phyloP scores from a whole-genome alignment of 768 basidiomycete species.

The Kwoniella dejecticola region DNA sequence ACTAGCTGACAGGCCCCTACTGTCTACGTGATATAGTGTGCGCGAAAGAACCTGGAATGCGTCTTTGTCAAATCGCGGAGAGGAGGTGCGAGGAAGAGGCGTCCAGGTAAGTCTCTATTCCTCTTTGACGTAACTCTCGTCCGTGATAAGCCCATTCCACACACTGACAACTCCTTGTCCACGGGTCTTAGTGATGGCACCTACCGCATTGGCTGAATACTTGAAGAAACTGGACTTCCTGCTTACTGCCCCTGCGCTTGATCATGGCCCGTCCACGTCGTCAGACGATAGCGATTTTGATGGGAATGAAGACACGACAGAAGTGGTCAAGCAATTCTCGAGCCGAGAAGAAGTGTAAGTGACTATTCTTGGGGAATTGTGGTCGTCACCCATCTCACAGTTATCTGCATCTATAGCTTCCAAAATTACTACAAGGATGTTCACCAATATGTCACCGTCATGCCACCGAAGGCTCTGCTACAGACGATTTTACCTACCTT shows the following conservation, averaged over 20 bases:
- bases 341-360: slow-evolving; percentile 44
- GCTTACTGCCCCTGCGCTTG: slow-evolving; percentile 21
- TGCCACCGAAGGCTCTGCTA: slow-evolving; percentile 44
- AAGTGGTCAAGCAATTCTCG: slow-evolving; percentile 35
- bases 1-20: no score
- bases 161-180: neutral
- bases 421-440: slow-evolving; percentile 51
- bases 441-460: slow-evolving; percentile 53
- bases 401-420: slow-evolving; percentile 24
- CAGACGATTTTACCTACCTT: slow-evolving; percentile 37
- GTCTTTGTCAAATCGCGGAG: slow-evolving; percentile 52
- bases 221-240: slow-evolving; percentile 48
- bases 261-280: slow-evolving; percentile 1
- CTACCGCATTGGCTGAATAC: slow-evolving; percentile 45
- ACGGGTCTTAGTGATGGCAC: slow-evolving; percentile 21
- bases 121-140: neutral
- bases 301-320: slow-evolving; percentile 33
- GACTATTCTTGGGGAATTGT: neutral
- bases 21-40: no score
- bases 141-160: neutral
- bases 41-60: slow-evolving; percentile 46
- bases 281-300: slow-evolving; percentile 1
- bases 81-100: slow-evolving; percentile 52
- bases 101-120: slow-evolving; percentile 46
- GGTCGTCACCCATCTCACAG: neutral